Base-by-base conservation (phyloP, 2,329 filamentous ascomycete genomes). In the Stemphylium beticola region DNA sequence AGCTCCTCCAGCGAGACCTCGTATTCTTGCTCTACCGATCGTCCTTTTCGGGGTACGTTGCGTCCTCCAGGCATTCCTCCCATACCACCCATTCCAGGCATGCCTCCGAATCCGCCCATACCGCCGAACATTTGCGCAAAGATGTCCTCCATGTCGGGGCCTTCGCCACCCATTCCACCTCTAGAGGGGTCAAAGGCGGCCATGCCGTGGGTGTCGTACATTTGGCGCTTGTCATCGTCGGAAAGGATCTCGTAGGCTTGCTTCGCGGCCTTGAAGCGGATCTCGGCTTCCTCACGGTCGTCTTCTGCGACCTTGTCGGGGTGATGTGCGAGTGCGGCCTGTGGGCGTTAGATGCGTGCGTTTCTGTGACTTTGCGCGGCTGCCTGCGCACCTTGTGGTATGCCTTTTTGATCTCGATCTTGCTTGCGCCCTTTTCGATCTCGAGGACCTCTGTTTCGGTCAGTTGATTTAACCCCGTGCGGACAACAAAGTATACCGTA, bases 231-330 rank as follows among this genome's bases (percentile, higher is more conserved):
- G 58, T 98, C 87, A 60, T 98, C 93, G 82, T 99, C 93, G 78
- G 87, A 89, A 51, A 99, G 91, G 73, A 99, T 98, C 74, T 99
- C 95, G 82, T 99, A 99, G 66, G 95, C 95, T 79, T 96, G 89
- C 56, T 90, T 93, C 53, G 96, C 88, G 50, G 87, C 82, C 80
- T 99, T 99, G 87, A 99, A 99, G 72, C 88, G 92, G 72, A 87
- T 83, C 76, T 98, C 95, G 57, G 95, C 92, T 64, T 89, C 90
- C 73, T 87, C 88, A 65, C 93, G 89, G 72, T 93, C 87, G 24
- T 90, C 87, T 77, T 93, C 91, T 66, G 92, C 83, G 53, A 96
- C 95, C 80, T 99, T 99, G 80, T 99, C 95, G 41, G 95, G 95
- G 73, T 99, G 95, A 72, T 92, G 90, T 74, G 87, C 85, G 49